Percentiles rank a stretch among this genome's conserved stretches.
These are phyloP conservation scores for Catenaria anguillulae DNA, from an alignment of 371 early-diverging fungal species.

Conservation along the genomic window DNA sequence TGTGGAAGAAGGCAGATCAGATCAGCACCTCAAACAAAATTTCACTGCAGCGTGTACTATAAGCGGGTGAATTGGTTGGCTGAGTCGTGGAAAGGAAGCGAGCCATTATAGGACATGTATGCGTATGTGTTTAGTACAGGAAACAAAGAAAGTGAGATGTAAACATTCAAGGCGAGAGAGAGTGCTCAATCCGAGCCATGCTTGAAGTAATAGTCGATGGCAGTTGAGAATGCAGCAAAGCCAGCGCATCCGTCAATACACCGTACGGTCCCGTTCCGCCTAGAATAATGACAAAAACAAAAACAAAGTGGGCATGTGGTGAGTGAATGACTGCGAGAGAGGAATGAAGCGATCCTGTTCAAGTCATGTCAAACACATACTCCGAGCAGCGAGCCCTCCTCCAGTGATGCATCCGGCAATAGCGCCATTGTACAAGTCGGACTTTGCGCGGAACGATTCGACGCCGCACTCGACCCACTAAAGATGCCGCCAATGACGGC, in stretches of 20 bases:
- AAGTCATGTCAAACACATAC: background rate
- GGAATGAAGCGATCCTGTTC: too few relatives aligned
- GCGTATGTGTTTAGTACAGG: too few relatives aligned
- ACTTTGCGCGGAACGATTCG: constrained; percentile 86
- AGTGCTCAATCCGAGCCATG: background rate
- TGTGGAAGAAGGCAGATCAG: too few relatives aligned
- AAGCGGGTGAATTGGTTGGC: too few relatives aligned
- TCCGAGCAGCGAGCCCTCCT: constrained; percentile 53
- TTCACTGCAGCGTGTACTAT: too few relatives aligned
- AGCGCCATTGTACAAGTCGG: constrained; percentile 78
- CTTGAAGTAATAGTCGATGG: constrained; percentile 67
- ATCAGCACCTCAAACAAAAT: too few relatives aligned
- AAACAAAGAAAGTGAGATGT: too few relatives aligned
- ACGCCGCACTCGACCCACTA: constrained; percentile 87
- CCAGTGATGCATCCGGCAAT: constrained; percentile 89
- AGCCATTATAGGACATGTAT: too few relatives aligned
- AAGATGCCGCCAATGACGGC: constrained; percentile 81
- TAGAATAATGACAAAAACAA: background rate
- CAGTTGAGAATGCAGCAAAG: constrained; percentile 87
- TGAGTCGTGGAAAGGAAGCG: too few relatives aligned
- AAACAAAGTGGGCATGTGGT: too few relatives aligned
- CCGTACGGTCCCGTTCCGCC: too few relatives aligned
- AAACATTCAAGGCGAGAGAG: too few relatives aligned
- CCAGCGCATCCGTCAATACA: constrained; percentile 43
- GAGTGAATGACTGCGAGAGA: background rate